These are phyloP conservation scores for Chaetomiaceae sp. DNA, from an alignment of 2,329 filamentous ascomycete genomes.

Conservation along the genomic window DNA sequence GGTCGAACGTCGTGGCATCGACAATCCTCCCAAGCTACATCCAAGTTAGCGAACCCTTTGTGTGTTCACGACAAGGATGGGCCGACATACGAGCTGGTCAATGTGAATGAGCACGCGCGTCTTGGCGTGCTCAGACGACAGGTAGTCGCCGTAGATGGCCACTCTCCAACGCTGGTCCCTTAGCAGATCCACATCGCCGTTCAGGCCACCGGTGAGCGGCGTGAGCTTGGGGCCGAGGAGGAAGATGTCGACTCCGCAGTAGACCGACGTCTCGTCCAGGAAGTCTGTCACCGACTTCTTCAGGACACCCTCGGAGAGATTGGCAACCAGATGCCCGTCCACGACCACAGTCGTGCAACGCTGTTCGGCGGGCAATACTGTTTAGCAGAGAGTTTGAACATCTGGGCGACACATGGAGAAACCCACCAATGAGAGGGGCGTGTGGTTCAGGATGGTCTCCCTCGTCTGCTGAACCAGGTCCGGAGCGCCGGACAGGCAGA, in stretches of 20 bases:
- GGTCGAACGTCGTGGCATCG: constrained; percentile 75
- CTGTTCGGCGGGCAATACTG: constrained; percentile 44
- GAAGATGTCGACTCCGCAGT: constrained; percentile 95
- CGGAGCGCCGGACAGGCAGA: constrained; percentile 82
- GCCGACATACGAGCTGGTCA: constrained; percentile 71
- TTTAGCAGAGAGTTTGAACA: constrained; percentile 26
- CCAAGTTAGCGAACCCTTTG: constrained; percentile 31
- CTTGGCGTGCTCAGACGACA: constrained; percentile 96
- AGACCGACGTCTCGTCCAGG: constrained; percentile 79
- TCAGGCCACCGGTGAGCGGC: constrained; percentile 68
- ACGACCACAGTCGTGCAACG: constrained; percentile 91
- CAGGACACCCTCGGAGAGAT: constrained; percentile 61
- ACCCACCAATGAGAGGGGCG: constrained; percentile 85
- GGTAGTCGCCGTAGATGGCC: constrained; percentile 89
- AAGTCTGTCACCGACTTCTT: constrained; percentile 75
- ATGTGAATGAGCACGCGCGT: constrained; percentile 95
- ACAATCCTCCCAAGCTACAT: constrained; percentile 65
- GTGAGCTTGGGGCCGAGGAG: constrained; percentile 84
- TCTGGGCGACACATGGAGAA: constrained; percentile 17
- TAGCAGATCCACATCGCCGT: constrained; percentile 75
- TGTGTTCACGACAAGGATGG: neutral
- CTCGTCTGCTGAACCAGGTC: constrained; percentile 87
- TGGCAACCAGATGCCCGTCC: constrained; percentile 84
- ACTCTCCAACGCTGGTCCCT: constrained; percentile 88
- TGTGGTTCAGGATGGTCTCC: constrained; percentile 85